A percentile compares a stretch with the other conserved stretches of the same genome.
Evolutionary conservation across 2,329 filamentous ascomycete genomes (phyloP).

Genomic region (Fusarium abutilonis): DNA sequence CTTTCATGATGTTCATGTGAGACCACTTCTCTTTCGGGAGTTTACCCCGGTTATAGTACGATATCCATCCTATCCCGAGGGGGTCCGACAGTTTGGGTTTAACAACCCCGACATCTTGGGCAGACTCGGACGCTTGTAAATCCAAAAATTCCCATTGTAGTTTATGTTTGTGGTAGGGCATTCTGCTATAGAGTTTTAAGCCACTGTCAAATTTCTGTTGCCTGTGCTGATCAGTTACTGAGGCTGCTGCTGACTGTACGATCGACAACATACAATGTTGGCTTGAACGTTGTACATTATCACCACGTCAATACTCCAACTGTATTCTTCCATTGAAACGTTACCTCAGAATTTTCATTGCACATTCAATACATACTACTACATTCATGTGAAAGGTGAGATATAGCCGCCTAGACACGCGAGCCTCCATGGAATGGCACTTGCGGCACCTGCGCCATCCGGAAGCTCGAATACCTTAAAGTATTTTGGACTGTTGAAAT

Average conservation of each 20-base stretch:
- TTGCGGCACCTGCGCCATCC: constrained; percentile 13
- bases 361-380: background rate
- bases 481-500: constrained; percentile 3
- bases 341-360: constrained; percentile 4
- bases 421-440: constrained; percentile 13
- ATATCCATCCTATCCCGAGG: constrained; percentile 6
- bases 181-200: background rate
- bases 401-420: constrained; percentile 31
- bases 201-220: constrained; percentile 1
- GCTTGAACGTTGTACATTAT: background rate
- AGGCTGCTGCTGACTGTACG: constrained; percentile 20
- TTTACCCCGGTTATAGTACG: constrained; percentile 11
- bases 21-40: constrained; percentile 15
- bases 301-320: background rate
- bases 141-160: background rate
- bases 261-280: constrained; percentile 8
- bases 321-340: constrained; percentile 11
- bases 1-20: background rate
- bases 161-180: background rate
- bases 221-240: constrained; percentile 2
- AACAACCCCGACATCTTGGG: background rate
- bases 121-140: constrained; percentile 4
- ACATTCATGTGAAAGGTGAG: background rate
- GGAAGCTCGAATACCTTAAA: constrained; percentile 15
- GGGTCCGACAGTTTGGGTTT: constrained; percentile 1